A percentile compares a stretch with the other conserved stretches of the same genome.
Evolutionary conservation across 306 rosid genomes (phyloP).

Genomic region (Chamaecrista fasciculata): DNA sequence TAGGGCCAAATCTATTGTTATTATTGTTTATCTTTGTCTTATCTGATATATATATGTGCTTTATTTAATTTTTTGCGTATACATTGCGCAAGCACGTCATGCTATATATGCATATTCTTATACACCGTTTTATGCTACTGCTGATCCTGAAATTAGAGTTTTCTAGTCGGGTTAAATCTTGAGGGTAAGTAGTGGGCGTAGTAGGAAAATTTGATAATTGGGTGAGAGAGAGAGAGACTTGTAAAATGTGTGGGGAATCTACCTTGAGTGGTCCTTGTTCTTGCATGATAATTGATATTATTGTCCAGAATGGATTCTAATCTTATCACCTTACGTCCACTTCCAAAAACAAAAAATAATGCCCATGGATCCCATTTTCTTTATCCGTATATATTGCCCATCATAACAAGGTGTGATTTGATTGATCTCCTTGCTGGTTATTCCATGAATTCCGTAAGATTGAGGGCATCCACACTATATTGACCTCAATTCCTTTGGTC

Average conservation of each 20-base stretch:
- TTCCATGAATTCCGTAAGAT: neutral
- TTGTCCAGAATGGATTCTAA: conserved; percentile 5
- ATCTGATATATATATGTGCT: neutral
- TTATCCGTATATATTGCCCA: too few relatives aligned
- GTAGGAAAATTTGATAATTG: neutral
- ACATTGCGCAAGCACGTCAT: neutral
- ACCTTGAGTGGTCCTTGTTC: conserved; percentile 7
- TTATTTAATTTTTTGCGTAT: neutral
- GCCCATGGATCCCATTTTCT: neutral
- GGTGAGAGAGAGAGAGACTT: neutral
- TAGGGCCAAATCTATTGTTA: too few relatives aligned
- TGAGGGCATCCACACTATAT: neutral
- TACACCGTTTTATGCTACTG: neutral
- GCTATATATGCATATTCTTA: neutral
- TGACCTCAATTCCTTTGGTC: conserved; percentile 12
- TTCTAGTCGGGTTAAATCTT: neutral
- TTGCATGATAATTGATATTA: neutral
- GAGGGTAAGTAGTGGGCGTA: neutral
- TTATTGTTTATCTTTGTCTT: neutral
- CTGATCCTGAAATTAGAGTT: neutral
- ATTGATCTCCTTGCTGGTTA: neutral
- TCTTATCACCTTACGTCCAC: conserved; percentile 6
- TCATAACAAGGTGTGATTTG: neutral
- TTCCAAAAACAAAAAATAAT: neutral
- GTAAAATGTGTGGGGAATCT: neutral